A percentile compares a stretch with the other conserved stretches of the same genome.
phyloP scores from a whole-genome alignment of 208 protist genomes.

The Leishmania lainsoni region DNA sequence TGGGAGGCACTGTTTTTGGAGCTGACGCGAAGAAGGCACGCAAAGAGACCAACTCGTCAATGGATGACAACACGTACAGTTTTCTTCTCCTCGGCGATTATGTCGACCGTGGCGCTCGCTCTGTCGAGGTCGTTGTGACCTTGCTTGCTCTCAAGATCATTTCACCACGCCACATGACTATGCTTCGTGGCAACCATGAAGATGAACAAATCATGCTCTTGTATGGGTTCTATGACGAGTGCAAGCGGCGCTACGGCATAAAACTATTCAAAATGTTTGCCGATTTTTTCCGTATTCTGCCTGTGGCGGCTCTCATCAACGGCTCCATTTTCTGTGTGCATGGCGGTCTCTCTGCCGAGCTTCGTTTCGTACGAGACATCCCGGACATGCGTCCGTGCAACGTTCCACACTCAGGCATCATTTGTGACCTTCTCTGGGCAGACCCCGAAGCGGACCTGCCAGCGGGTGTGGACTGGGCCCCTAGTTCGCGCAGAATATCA shows the following conservation, averaged over 20 bases:
- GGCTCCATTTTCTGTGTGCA: constrained; percentile 99
- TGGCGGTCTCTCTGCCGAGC: constrained; percentile 96
- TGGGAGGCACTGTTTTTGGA: constrained; percentile 49
- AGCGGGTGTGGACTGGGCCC: constrained; percentile 95
- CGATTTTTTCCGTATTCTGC: constrained; percentile 98
- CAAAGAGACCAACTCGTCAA: neutral
- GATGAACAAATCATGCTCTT: constrained; percentile 98
- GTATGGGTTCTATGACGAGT: constrained; percentile 99
- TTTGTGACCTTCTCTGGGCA: constrained; percentile 99
- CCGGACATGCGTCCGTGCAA: constrained; percentile 95
- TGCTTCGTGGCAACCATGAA: constrained; percentile 99
- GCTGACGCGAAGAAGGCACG: constrained; percentile 21
- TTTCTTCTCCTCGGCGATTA: constrained; percentile 96
- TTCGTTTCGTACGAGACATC: constrained; percentile 93
- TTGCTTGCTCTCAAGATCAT: constrained; percentile 97
- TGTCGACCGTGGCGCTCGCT: constrained; percentile 98
- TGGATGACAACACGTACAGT: constrained; percentile 75
- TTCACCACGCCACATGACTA: constrained; percentile 97
- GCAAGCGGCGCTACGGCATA: constrained; percentile 96
- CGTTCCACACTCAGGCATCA: constrained; percentile 97
- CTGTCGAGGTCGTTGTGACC: constrained; percentile 94
- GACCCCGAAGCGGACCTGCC: constrained; percentile 97
- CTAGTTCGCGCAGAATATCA: constrained; percentile 98
- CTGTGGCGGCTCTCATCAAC: constrained; percentile 97
- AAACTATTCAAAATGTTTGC: constrained; percentile 99